Evolutionary conservation across 2,329 filamentous ascomycete genomes (phyloP).

Genomic region (Colletotrichum sp.): DNA sequence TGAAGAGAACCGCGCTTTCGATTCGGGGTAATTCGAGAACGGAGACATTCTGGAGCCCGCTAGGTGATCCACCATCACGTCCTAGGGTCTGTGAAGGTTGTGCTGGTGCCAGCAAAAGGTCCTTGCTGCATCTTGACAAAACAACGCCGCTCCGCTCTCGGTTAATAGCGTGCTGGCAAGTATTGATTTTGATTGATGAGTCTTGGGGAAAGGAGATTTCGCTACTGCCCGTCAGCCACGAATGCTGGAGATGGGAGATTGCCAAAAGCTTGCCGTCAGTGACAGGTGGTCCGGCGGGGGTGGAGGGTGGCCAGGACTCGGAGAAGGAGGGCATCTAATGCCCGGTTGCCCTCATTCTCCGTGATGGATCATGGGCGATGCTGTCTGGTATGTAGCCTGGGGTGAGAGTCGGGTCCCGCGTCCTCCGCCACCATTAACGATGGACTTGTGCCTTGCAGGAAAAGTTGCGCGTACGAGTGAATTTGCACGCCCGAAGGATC

Average conservation of each 20-base stretch:
- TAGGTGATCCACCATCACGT: background rate
- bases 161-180: background rate
- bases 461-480: background rate
- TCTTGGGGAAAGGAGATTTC: background rate
- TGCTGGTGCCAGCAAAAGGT: conserved; percentile 2
- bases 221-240: background rate
- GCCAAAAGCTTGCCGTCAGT: background rate
- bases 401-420: background rate
- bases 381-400: background rate
- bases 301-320: background rate
- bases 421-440: background rate
- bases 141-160: background rate
- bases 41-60: background rate
- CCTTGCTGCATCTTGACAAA: background rate
- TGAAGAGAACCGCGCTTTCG: background rate
- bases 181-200: background rate
- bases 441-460: background rate
- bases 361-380: background rate
- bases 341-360: background rate
- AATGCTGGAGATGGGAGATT: background rate
- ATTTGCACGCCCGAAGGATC: background rate
- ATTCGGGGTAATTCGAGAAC: background rate
- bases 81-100: background rate
- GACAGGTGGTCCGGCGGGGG: background rate
- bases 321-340: background rate